Evolutionary conservation across 2,329 filamentous ascomycete species (phyloP), one percentile per base, ranked within the genome.

Genomic region (Madurella mycetomatis): DNA sequence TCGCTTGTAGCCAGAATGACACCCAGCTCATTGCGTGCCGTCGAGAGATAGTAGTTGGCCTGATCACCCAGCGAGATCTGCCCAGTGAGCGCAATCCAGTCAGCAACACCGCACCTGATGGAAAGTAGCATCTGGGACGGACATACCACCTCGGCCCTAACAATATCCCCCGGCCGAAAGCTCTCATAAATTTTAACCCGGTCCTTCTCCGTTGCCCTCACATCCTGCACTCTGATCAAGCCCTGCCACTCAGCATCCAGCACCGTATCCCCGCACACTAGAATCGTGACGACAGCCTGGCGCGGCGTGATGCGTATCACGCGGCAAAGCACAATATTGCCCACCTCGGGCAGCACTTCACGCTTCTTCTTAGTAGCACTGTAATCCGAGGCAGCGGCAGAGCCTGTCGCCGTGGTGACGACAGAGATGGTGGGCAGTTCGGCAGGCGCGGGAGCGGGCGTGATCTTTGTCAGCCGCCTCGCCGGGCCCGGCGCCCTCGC

Each of bases 201-300:
- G 69, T 97, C 94, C 74, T 96, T 96, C 74, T 99, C 94, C 16
- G 94, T 96, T 2, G 91, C 90, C 53, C 94, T 81, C 34, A 99
- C 90, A 68, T 99, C 94, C 73, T 97, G 92, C 59, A 86, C 84
- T 16, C 91, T 82, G 56, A 96, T 91, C 58, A 95, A 75, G 4
- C 88, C 91, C 72, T 90, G 87, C 81, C 92, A 95, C 62, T 91
- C 87, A 48, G 90, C 87, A 62, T 88, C 81, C 57, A 88, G 77
- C 41, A 88, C 85, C 11, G 80, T 81, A 65, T 85, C 79, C 54
- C 88, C 84, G 25, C 96, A 87, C 55, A 92, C 87, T 56, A 96
- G 80, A 62, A 97, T 96, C 18, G 87, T 86, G 51, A 95, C 86
- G 25, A 86, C 87, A 5, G 90, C 92, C 74, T 96, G 91, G 58